Percentiles rank a stretch among this genome's conserved stretches.
Evolutionary conservation across 208 protist species (phyloP).

Genomic region (Angomonas deanei): DNA sequence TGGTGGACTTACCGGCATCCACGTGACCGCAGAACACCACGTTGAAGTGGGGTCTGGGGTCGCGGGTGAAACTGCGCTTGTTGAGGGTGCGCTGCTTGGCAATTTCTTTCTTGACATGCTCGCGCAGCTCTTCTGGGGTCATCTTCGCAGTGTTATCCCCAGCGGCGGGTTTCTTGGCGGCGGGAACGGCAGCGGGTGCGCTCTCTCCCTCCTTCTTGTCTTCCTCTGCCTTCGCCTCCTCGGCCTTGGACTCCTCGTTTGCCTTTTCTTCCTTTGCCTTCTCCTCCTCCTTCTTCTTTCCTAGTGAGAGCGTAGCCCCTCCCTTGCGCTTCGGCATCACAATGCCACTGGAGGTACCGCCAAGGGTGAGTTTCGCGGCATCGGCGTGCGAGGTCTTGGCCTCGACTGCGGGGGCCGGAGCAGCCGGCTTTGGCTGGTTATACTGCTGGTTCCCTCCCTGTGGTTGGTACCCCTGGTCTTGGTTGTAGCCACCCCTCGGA

Average conservation of each 20-base stretch:
- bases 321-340: constrained; percentile 58
- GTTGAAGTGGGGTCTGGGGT: constrained; percentile 95
- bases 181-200: no score
- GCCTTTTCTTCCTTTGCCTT: constrained; percentile 17
- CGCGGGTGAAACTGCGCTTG: constrained; percentile 67
- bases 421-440: not conserved
- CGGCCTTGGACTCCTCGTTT: constrained; percentile 11
- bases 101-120: constrained; percentile 65
- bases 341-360: constrained; percentile 26
- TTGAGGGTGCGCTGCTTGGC: constrained; percentile 58
- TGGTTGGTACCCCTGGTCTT: constrained; percentile 1
- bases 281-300: constrained; percentile 64
- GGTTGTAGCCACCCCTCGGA: constrained; percentile 8
- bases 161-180: not conserved
- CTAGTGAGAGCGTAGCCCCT: constrained; percentile 56
- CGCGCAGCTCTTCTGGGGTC: constrained; percentile 61
- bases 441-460: constrained; percentile 17
- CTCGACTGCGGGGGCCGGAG: constrained; percentile 7
- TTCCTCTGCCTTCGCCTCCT: not conserved
- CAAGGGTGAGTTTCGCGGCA: constrained; percentile 54
- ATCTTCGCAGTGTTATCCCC: constrained; percentile 21
- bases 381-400: constrained; percentile 18
- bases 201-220: constrained; percentile 9
- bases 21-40: constrained; percentile 99
- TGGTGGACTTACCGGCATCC: constrained; percentile 99